phyloP scores from a whole-genome alignment of 1,284 basidiomycete species.

The Tetrapyrgos nigripes region DNA sequence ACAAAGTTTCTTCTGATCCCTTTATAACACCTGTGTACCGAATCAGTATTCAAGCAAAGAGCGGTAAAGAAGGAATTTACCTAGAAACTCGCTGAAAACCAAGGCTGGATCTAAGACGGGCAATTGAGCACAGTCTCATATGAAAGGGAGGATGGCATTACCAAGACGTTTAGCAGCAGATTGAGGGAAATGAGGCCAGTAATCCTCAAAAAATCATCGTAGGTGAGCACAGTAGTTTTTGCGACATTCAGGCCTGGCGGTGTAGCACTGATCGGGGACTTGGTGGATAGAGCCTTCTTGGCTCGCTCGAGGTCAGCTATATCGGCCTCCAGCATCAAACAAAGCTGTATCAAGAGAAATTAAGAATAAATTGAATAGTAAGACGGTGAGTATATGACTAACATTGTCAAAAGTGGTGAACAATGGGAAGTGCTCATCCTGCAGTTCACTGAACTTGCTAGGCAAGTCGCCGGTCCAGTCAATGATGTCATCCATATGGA shows the following conservation, averaged over 20 bases:
- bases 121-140: background rate
- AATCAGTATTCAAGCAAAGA: background rate
- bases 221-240: conserved; percentile 46
- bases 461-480: conserved; percentile 57
- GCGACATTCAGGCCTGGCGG: background rate
- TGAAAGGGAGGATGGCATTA: conserved; percentile 28
- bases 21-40: conserved; percentile 63
- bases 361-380: conserved; percentile 15
- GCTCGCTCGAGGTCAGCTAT: conserved; percentile 23
- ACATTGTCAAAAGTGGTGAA: conserved; percentile 74
- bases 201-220: conserved; percentile 56
- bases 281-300: background rate
- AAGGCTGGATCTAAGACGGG: conserved; percentile 57
- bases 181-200: conserved; percentile 72
- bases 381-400: conserved; percentile 15
- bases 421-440: conserved; percentile 71
- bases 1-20: conserved; percentile 62
- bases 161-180: conserved; percentile 60
- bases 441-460: conserved; percentile 58
- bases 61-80: conserved; percentile 32
- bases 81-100: conserved; percentile 75
- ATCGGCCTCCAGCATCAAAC: conserved; percentile 48
- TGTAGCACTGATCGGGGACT: background rate
- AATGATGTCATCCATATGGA: conserved; percentile 56
- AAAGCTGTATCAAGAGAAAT: conserved; percentile 42